Percentiles rank a stretch among this genome's conserved stretches.
Evolutionary conservation across 306 rosid genomes (phyloP).

Genomic region (Astragalus membranaceus): DNA sequence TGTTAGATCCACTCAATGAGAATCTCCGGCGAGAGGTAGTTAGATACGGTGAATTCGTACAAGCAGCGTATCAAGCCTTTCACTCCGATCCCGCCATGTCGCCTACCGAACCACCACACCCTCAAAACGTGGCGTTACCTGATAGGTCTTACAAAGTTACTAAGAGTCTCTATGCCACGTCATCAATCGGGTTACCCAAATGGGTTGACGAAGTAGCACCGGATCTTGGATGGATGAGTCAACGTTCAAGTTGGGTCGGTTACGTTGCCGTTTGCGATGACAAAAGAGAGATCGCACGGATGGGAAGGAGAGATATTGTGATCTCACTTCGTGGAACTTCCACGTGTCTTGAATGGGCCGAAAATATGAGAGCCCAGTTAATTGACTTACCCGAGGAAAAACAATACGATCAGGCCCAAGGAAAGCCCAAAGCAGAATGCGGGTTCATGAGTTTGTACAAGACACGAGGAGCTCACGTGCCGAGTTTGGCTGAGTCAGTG

Average conservation of each 20-base stretch:
- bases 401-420: neutral
- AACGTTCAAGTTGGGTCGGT: slow-evolving; percentile 93
- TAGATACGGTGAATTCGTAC: slow-evolving; percentile 76
- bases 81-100: slow-evolving; percentile 78
- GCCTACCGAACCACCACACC: slow-evolving; percentile 33
- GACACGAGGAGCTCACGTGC: slow-evolving; percentile 65
- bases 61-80: slow-evolving; percentile 75
- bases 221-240: slow-evolving; percentile 97
- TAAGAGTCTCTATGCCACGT: slow-evolving; percentile 81
- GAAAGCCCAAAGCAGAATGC: slow-evolving; percentile 57
- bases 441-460: slow-evolving; percentile 75
- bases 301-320: slow-evolving; percentile 85
- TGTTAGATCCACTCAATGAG: slow-evolving; percentile 80
- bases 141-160: slow-evolving; percentile 68
- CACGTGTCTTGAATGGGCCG: slow-evolving; percentile 94
- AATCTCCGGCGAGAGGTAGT: slow-evolving; percentile 94
- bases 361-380: slow-evolving; percentile 68
- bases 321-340: slow-evolving; percentile 90
- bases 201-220: slow-evolving; percentile 83
- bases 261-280: slow-evolving; percentile 91
- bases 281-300: slow-evolving; percentile 51
- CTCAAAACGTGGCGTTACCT: slow-evolving; percentile 38
- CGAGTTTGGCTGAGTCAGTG: slow-evolving; percentile 62
- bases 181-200: slow-evolving; percentile 65
- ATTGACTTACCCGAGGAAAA: slow-evolving; percentile 1